Evolutionary conservation across 768 basidiomycete species (phyloP).

Genomic region (Termitomyces sp.): DNA sequence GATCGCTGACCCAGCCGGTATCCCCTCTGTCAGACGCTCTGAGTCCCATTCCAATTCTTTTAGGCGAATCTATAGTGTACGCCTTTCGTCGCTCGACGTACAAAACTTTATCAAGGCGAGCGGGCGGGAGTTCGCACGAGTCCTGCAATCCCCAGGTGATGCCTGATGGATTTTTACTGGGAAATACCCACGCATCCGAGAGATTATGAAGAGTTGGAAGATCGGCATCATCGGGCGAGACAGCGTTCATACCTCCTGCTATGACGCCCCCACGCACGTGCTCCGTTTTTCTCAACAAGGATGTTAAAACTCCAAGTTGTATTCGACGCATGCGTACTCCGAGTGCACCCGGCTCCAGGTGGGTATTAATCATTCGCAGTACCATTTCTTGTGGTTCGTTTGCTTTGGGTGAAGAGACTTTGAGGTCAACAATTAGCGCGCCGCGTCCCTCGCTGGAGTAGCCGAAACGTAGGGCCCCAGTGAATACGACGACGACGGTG

Average conservation of each 20-base stretch:
- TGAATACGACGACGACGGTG: constrained; percentile 41
- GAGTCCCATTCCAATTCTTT: constrained; percentile 51
- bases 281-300: constrained; percentile 41
- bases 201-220: constrained; percentile 43
- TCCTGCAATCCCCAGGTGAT: constrained; percentile 73
- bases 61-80: constrained; percentile 47
- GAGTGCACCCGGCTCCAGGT: constrained; percentile 57
- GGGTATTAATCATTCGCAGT: constrained; percentile 67
- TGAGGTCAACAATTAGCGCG: constrained; percentile 54
- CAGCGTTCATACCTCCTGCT: constrained; percentile 71
- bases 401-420: constrained; percentile 31
- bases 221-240: constrained; percentile 36
- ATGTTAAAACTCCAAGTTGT: constrained; percentile 50
- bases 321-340: constrained; percentile 36
- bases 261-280: constrained; percentile 54
- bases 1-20: constrained; percentile 58
- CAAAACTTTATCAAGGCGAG: constrained; percentile 61
- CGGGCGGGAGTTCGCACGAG: constrained; percentile 36
- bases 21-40: constrained; percentile 26
- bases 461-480: constrained; percentile 48
- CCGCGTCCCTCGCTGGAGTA: constrained; percentile 45
- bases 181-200: constrained; percentile 52
- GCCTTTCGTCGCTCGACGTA: constrained; percentile 44
- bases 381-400: constrained; percentile 30
- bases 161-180: constrained; percentile 37